These are phyloP conservation scores for Cryptococcus hybrid DNA, from an alignment of 1,284 basidiomycete genomes.

Conservation along the genomic window DNA sequence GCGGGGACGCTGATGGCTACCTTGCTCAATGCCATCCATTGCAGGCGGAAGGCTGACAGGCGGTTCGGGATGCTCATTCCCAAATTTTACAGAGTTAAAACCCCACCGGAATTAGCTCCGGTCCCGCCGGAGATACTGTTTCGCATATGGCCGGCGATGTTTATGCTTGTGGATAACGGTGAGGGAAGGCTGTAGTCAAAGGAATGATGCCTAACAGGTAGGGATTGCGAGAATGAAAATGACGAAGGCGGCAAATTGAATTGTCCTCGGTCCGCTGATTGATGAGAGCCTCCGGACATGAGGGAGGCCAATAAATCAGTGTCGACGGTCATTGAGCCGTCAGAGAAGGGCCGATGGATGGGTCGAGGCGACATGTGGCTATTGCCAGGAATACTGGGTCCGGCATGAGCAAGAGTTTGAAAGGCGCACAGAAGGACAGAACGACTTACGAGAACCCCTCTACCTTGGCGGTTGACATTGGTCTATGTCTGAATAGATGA, in stretches of 20 bases:
- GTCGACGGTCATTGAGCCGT: constrained; percentile 43
- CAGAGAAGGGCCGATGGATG: constrained; percentile 38
- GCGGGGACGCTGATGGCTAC: constrained; percentile 21
- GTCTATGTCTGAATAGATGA: neutral
- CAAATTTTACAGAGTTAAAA: constrained; percentile 33
- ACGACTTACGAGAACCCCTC: constrained; percentile 33
- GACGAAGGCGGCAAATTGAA: constrained; percentile 8
- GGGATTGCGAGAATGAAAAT: constrained; percentile 16
- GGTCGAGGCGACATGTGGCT: constrained; percentile 21
- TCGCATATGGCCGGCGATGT: neutral
- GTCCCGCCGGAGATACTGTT: neutral
- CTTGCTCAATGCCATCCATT: neutral
- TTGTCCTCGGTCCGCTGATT: neutral
- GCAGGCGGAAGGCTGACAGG: constrained; percentile 20
- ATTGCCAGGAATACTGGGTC: constrained; percentile 18
- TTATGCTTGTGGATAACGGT: constrained; percentile 18
- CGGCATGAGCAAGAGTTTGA: neutral
- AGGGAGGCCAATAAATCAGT: constrained; percentile 36
- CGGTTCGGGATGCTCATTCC: constrained; percentile 35
- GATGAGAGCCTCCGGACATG: constrained; percentile 14
- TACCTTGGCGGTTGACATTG: constrained; percentile 26
- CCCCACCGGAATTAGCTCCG: neutral
- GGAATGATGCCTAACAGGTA: constrained; percentile 15
- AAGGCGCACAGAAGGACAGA: neutral
- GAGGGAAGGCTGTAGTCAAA: constrained; percentile 38